phyloP scores from a whole-genome alignment of 164 flowering plant genomes.

The Cinnamomum chago region DNA sequence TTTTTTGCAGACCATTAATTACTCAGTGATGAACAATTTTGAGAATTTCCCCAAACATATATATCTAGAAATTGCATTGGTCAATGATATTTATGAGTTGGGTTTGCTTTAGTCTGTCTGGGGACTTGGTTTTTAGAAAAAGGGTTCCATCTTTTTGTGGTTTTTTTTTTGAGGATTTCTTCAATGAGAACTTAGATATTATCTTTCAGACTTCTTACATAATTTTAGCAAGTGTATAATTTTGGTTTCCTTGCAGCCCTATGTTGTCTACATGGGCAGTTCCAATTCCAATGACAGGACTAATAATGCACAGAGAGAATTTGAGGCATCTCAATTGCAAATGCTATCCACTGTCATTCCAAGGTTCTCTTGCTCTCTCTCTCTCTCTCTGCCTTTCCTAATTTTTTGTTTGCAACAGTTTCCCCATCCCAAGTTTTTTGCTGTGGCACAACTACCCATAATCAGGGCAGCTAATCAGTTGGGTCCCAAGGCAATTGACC shows the following conservation, averaged over 20 bases:
- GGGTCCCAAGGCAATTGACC: neutral
- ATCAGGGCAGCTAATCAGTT: neutral
- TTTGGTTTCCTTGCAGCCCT: conserved; percentile 30
- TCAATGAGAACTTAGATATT: neutral
- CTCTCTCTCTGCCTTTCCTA: neutral
- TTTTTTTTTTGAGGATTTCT: neutral
- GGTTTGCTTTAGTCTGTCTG: neutral
- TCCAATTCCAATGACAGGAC: conserved; percentile 25
- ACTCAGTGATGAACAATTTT: too few species aligned
- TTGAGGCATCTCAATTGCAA: conserved; percentile 36
- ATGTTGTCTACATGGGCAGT: conserved; percentile 84
- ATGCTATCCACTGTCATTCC: conserved; percentile 56
- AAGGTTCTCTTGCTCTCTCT: conserved; percentile 31
- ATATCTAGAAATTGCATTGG: too few species aligned
- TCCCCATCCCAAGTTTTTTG: neutral
- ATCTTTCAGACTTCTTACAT: neutral
- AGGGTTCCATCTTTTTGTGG: neutral
- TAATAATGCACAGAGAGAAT: conserved; percentile 19
- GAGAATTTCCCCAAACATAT: too few species aligned
- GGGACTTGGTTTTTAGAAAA: neutral
- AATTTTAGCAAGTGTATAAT: neutral
- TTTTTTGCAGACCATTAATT: too few species aligned
- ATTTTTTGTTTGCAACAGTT: neutral
- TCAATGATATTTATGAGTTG: neutral
- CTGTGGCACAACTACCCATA: neutral